Evolutionary conservation across 768 basidiomycete genomes (phyloP).

Genomic region (Amanita exitialis): DNA sequence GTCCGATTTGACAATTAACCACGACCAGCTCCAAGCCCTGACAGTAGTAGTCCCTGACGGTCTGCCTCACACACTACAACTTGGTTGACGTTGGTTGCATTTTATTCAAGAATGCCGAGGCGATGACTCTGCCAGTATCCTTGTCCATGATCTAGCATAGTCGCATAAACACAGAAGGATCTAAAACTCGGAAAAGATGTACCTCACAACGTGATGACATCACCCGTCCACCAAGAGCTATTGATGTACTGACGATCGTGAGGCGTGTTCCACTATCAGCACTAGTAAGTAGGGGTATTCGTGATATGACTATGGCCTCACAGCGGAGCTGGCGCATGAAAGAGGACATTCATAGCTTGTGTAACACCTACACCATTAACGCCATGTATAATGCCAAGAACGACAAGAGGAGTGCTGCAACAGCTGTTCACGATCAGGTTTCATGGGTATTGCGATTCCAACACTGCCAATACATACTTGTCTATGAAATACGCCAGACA

Average conservation of each 20-base stretch:
- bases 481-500: constrained; percentile 67
- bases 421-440: constrained; percentile 28
- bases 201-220: constrained; percentile 72
- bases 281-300: constrained; percentile 6
- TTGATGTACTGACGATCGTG: constrained; percentile 51
- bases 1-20: background rate
- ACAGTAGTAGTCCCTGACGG: background rate
- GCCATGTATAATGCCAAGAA: constrained; percentile 48
- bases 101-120: constrained; percentile 61
- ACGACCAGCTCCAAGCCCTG: background rate
- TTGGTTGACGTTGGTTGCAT: constrained; percentile 56
- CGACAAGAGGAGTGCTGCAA: constrained; percentile 58
- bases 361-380: constrained; percentile 69
- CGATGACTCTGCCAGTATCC: constrained; percentile 44
- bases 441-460: background rate
- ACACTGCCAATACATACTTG: constrained; percentile 32
- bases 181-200: constrained; percentile 11
- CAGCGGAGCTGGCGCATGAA: constrained; percentile 60
- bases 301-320: constrained; percentile 21
- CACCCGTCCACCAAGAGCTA: constrained; percentile 56
- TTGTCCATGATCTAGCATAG: constrained; percentile 45
- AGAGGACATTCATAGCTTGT: constrained; percentile 58
- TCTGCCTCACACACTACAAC: constrained; percentile 19
- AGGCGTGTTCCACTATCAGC: constrained; percentile 43
- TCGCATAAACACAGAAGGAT: constrained; percentile 2